Conservation (phyloP, 371 early-diverging fungal genomes). For the Apophysomyces variabilis region DNA sequence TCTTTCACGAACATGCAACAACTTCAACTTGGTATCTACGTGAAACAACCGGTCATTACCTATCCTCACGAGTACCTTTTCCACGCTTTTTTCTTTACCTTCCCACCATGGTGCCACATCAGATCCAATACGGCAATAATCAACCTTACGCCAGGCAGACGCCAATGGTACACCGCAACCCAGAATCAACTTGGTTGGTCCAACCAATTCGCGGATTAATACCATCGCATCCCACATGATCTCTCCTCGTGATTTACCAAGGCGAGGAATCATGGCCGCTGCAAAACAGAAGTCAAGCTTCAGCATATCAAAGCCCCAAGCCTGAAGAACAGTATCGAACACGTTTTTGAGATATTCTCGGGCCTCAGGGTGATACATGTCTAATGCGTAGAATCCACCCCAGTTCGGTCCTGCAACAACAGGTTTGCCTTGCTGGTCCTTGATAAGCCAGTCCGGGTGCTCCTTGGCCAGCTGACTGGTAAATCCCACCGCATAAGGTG, state of each 20-base stretch:
- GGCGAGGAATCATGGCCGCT: constrained; percentile 59
- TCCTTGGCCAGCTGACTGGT: constrained; percentile 51
- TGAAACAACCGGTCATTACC: background rate
- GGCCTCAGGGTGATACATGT: constrained; percentile 55
- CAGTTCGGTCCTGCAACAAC: constrained; percentile 53
- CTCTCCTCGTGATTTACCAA: constrained; percentile 60
- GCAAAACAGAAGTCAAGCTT: constrained; percentile 68
- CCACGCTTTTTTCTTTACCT: constrained; percentile 26
- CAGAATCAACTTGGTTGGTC: constrained; percentile 54
- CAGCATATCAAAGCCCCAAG: constrained; percentile 64
- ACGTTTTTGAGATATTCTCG: constrained; percentile 53
- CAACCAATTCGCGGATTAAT: constrained; percentile 53
- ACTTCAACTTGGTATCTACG: constrained; percentile 50
- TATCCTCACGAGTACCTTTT: background rate
- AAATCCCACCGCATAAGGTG: constrained; percentile 59
- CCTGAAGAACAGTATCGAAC: constrained; percentile 51
- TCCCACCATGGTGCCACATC: constrained; percentile 67
- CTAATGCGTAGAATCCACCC: constrained; percentile 60
- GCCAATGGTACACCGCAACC: constrained; percentile 68
- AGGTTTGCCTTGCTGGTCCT: constrained; percentile 36
- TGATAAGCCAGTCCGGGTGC: constrained; percentile 61
- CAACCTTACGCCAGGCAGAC: constrained; percentile 53
- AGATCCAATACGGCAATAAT: constrained; percentile 66
- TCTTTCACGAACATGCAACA: constrained; percentile 63
- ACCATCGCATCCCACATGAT: constrained; percentile 69